A percentile compares a stretch with the other conserved stretches of the same genome.
phyloP scores from a whole-genome alignment of 2,329 filamentous ascomycete genomes.

The Penicillium hordei region DNA sequence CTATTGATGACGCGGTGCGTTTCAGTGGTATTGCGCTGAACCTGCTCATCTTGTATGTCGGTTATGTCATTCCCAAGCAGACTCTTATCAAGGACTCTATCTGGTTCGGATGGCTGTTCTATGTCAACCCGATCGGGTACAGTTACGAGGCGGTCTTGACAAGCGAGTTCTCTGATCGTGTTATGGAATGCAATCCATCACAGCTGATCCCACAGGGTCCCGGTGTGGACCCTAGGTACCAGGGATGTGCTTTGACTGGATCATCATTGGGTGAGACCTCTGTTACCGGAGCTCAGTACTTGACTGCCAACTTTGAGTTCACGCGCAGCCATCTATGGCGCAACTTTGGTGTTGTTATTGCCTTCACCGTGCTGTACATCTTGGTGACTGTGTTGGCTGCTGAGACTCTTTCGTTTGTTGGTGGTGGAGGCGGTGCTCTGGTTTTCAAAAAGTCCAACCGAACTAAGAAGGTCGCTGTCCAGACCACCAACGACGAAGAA shows the following conservation, averaged over 20 bases:
- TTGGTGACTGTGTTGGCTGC: conserved; percentile 68
- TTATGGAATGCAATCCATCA: conserved; percentile 59
- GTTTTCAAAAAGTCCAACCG: conserved; percentile 69
- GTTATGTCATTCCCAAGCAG: conserved; percentile 67
- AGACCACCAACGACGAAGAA: conserved; percentile 58
- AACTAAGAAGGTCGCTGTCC: conserved; percentile 55
- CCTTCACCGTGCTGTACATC: conserved; percentile 73
- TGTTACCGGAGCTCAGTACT: conserved; percentile 57
- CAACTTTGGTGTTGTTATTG: conserved; percentile 76
- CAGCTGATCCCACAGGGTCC: conserved; percentile 63
- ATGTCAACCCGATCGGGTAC: conserved; percentile 57
- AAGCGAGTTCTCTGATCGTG: conserved; percentile 62
- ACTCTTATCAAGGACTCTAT: conserved; percentile 59
- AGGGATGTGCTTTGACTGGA: conserved; percentile 65
- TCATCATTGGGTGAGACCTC: conserved; percentile 51
- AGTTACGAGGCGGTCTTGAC: conserved; percentile 66
- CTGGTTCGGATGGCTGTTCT: conserved; percentile 66
- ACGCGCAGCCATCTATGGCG: conserved; percentile 62
- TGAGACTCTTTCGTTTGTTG: conserved; percentile 65
- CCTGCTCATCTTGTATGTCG: conserved; percentile 62
- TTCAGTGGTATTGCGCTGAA: conserved; percentile 63
- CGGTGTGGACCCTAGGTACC: conserved; percentile 54
- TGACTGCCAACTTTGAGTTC: conserved; percentile 58
- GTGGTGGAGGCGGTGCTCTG: conserved; percentile 64
- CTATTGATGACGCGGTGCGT: conserved; percentile 65